phyloP scores from a whole-genome alignment of 1,284 basidiomycete species.

The Irpex rosettiformis region DNA sequence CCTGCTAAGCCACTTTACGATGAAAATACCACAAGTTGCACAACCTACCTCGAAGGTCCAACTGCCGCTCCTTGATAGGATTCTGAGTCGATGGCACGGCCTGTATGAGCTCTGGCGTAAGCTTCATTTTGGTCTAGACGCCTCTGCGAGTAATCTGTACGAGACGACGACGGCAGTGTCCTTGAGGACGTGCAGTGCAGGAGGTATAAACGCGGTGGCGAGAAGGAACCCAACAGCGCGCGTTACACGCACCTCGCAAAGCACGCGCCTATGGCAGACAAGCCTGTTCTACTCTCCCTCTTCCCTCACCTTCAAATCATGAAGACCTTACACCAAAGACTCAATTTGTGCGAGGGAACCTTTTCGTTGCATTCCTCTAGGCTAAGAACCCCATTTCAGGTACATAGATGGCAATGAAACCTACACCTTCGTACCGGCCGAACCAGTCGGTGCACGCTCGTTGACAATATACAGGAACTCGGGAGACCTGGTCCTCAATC shows the following conservation, averaged over 20 bases:
- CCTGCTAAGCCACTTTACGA: constrained; percentile 26
- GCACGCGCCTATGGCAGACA: constrained; percentile 4
- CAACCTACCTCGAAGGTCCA: constrained; percentile 86
- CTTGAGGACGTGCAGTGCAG: constrained; percentile 4
- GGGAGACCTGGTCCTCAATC: constrained; percentile 68
- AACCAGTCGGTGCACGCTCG: constrained; percentile 58
- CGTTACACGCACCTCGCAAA: constrained; percentile 11
- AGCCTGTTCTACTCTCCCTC: constrained; percentile 18
- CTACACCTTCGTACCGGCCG: constrained; percentile 71
- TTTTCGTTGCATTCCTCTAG: constrained; percentile 8
- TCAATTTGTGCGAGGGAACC: constrained; percentile 51
- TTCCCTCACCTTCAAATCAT: constrained; percentile 39
- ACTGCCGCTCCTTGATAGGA: constrained; percentile 90
- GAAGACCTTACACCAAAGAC: constrained; percentile 66
- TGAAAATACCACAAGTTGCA: constrained; percentile 10
- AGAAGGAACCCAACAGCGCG: constrained; percentile 16
- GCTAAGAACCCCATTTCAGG: constrained; percentile 33
- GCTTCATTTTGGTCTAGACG: constrained; percentile 62
- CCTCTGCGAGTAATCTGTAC: constrained; percentile 6
- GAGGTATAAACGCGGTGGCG: constrained; percentile 9
- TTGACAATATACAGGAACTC: constrained; percentile 69
- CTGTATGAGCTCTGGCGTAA: constrained; percentile 87
- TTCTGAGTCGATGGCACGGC: constrained; percentile 80
- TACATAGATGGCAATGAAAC: constrained; percentile 68
- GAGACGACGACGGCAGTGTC: constrained; percentile 6